Evolutionary conservation across 331 rosid species (phyloP).

Genomic region (Pyrus hybrid): DNA sequence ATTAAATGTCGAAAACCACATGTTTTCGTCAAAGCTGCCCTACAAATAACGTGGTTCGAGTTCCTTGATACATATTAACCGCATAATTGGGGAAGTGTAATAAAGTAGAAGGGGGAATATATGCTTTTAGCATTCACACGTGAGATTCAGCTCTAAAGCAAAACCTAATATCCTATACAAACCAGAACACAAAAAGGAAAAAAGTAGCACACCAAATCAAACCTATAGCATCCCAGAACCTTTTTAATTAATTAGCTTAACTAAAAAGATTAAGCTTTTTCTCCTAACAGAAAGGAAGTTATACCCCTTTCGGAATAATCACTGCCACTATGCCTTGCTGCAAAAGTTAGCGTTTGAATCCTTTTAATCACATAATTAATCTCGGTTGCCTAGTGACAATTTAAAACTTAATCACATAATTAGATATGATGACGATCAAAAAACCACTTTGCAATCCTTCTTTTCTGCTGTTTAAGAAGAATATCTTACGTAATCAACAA

Average conservation of each 20-base stretch:
- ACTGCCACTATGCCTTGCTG: neutral
- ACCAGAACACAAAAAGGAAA: neutral
- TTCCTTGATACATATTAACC: neutral
- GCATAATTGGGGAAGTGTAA: slow-evolving; percentile 9
- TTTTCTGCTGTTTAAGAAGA: neutral
- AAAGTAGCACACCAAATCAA: neutral
- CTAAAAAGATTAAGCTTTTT: neutral
- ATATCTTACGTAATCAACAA: neutral
- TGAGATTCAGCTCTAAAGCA: slow-evolving; percentile 3
- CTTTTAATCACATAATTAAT: neutral
- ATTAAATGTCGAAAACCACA: neutral
- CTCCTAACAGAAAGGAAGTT: neutral
- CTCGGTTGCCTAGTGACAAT: neutral
- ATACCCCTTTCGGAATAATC: neutral
- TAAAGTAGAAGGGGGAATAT: slow-evolving; percentile 8
- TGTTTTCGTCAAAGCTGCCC: neutral
- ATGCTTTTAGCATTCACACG: neutral
- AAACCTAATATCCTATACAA: neutral
- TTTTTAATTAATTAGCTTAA: neutral
- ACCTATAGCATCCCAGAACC: neutral
- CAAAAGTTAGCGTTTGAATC: slow-evolving; percentile 10
- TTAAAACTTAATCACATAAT: neutral
- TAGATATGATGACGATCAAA: neutral
- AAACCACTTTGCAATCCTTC: neutral
- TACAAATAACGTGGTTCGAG: neutral